These are phyloP conservation scores for Parascedosporium putredinis DNA, from an alignment of 2,329 filamentous ascomycete genomes.

Conservation along the genomic window DNA sequence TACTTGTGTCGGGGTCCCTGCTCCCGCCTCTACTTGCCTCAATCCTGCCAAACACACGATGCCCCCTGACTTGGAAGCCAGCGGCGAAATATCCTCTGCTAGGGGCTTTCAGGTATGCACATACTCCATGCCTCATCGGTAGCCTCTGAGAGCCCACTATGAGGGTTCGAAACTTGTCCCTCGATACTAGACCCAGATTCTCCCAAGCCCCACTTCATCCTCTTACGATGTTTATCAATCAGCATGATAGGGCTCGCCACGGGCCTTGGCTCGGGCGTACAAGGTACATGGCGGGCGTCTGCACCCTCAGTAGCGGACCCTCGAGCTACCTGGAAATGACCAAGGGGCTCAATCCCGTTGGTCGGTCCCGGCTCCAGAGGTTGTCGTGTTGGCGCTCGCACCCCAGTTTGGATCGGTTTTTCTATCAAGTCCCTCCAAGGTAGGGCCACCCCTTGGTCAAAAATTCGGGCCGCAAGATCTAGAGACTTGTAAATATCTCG, in stretches of 20 bases:
- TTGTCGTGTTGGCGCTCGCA: neutral
- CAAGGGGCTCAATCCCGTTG: neutral
- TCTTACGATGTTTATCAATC: neutral
- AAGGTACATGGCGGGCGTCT: neutral
- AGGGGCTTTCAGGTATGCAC: no score
- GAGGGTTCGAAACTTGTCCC: no score
- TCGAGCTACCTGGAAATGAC: neutral
- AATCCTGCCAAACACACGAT: neutral
- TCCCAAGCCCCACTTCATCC: neutral
- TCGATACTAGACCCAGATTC: neutral
- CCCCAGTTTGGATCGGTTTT: neutral
- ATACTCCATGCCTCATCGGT: no score
- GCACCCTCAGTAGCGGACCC: neutral
- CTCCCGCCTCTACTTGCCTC: neutral
- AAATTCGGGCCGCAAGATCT: constrained; percentile 36
- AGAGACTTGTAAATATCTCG: constrained; percentile 78
- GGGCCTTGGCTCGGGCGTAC: neutral
- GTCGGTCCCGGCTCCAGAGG: neutral
- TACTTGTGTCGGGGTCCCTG: neutral
- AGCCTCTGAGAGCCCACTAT: no score
- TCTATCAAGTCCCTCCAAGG: constrained; percentile 13
- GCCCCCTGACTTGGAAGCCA: neutral
- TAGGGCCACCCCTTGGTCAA: constrained; percentile 23
- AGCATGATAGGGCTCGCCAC: neutral
- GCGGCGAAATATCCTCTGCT: neutral